Conservation (phyloP, 2,329 filamentous ascomycete species). For the Sporothrix brasiliensis region DNA sequence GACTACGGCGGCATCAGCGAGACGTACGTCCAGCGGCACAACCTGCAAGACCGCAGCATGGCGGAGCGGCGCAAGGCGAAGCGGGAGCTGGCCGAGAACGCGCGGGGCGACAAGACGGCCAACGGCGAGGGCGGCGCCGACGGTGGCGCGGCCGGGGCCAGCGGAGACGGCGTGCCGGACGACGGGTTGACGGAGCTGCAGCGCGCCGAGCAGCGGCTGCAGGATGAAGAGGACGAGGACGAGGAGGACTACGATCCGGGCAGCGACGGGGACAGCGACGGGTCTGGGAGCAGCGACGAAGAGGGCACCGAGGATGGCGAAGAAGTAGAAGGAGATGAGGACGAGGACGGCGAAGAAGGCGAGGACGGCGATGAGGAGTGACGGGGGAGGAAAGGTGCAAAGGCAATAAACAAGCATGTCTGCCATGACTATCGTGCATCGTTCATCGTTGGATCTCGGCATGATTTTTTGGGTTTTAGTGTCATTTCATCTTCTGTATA, state of each 20-base stretch:
- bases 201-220: conserved; percentile 54
- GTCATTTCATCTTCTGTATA: not conserved
- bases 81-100: conserved; percentile 63
- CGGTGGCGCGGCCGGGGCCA: conserved; percentile 44
- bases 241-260: conserved; percentile 70
- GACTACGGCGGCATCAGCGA: conserved; percentile 67
- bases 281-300: conserved; percentile 55
- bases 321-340: not conserved
- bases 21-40: conserved; percentile 62
- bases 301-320: conserved; percentile 42
- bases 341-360: not conserved
- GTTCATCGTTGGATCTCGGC: not conserved
- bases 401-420: not conserved
- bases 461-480: not conserved
- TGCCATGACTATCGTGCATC: too few relatives aligned
- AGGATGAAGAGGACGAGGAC: conserved; percentile 65
- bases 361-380: conserved; percentile 16
- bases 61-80: conserved; percentile 68
- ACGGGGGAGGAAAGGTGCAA: not conserved
- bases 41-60: conserved; percentile 68
- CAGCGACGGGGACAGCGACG: conserved; percentile 62
- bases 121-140: conserved; percentile 32
- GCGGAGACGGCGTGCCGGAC: conserved; percentile 43
- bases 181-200: conserved; percentile 54
- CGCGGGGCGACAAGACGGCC: conserved; percentile 48